phyloP scores from a whole-genome alignment of 2,329 filamentous ascomycete species.

The Myriangium duriaei region DNA sequence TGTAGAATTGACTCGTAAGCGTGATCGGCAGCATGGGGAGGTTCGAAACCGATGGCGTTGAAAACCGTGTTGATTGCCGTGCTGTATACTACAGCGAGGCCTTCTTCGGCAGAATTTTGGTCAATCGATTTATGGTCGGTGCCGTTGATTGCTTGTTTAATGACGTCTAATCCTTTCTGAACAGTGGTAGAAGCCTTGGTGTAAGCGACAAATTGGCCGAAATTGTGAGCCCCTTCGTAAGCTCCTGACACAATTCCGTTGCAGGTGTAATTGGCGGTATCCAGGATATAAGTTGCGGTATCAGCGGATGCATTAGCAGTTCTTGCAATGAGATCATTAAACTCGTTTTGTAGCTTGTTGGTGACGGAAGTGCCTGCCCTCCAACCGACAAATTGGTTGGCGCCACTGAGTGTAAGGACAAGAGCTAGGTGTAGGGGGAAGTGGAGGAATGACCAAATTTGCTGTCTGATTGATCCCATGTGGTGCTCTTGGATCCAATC shows the following conservation, averaged over 20 bases:
- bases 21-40: not conserved
- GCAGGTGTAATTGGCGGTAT: conserved; percentile 7
- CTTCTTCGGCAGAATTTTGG: conserved; percentile 4
- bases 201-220: conserved; percentile 4
- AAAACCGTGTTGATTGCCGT: conserved; percentile 6
- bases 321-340: not conserved
- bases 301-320: not conserved
- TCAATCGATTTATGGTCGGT: conserved; percentile 10
- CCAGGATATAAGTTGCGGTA: not conserved
- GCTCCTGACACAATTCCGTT: conserved; percentile 12
- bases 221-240: conserved; percentile 16
- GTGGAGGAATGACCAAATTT: conserved; percentile 17
- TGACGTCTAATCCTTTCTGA: conserved; percentile 11
- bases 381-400: conserved; percentile 24
- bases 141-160: conserved; percentile 4
- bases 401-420: conserved; percentile 14
- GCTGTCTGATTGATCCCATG: conserved; percentile 16
- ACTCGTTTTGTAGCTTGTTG: conserved; percentile 7
- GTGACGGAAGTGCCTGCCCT: conserved; percentile 14
- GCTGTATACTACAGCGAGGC: conserved; percentile 3
- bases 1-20: not conserved
- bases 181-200: conserved; percentile 8
- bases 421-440: conserved; percentile 17
- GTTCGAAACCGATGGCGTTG: conserved; percentile 5
- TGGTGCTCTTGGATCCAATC: conserved; percentile 15